phyloP scores from a whole-genome alignment of 2,329 filamentous ascomycete species.

The Trichoderma guizhouense region DNA sequence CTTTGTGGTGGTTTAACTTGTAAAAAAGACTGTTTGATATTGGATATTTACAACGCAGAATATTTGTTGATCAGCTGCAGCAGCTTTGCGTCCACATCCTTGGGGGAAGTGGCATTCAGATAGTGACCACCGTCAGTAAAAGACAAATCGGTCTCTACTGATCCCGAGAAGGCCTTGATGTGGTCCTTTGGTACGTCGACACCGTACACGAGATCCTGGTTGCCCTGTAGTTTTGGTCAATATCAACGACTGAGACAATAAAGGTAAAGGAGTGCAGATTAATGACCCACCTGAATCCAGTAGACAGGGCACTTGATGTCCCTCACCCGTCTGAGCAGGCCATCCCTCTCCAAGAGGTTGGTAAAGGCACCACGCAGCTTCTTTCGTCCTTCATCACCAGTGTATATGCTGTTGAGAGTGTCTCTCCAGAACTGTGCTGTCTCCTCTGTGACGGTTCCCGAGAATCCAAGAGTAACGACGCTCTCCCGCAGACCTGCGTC shows the following conservation, averaged over 20 bases:
- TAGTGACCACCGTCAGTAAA: slow-evolving; percentile 48
- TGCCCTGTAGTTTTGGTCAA: slow-evolving; percentile 34
- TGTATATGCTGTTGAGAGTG: slow-evolving; percentile 45
- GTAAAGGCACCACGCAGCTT: slow-evolving; percentile 46
- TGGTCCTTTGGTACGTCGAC: slow-evolving; percentile 42
- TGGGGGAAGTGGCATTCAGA: slow-evolving; percentile 46
- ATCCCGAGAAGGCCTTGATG: slow-evolving; percentile 48
- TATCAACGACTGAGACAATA: neutral
- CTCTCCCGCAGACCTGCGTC: slow-evolving; percentile 46
- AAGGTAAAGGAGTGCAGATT: neutral
- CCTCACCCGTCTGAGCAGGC: slow-evolving; percentile 42
- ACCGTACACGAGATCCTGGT: slow-evolving; percentile 44
- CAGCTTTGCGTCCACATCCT: slow-evolving; percentile 44
- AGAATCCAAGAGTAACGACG: slow-evolving; percentile 45
- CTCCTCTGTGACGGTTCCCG: slow-evolving; percentile 36
- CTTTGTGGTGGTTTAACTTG: neutral
- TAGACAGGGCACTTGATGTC: slow-evolving; percentile 50
- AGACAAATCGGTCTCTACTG: slow-evolving; percentile 42
- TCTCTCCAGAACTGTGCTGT: slow-evolving; percentile 44
- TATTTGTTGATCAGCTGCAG: slow-evolving; percentile 41
- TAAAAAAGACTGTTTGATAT: neutral
- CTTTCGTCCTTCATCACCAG: slow-evolving; percentile 47
- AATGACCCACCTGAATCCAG: slow-evolving; percentile 46
- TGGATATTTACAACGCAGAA: slow-evolving; percentile 14
- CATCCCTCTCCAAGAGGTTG: slow-evolving; percentile 46